A percentile compares a stretch with the other conserved stretches of the same genome.
These are phyloP conservation scores for Botryococcus braunii DNA, from an alignment of 163 green algal genomes.

Conservation along the genomic window DNA sequence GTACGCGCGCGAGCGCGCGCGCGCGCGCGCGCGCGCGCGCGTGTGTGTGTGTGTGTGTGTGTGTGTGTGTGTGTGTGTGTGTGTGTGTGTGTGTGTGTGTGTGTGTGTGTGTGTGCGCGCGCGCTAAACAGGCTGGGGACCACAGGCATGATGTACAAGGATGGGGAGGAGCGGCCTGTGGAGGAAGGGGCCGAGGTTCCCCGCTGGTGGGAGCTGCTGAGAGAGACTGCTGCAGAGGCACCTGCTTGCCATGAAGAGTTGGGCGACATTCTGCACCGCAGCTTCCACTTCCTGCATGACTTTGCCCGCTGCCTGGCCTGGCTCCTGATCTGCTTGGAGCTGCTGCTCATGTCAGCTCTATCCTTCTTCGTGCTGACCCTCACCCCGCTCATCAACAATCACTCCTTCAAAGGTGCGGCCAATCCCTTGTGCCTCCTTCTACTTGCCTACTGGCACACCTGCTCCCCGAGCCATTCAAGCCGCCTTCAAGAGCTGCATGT, in stretches of 20 bases:
- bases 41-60: too few relatives aligned
- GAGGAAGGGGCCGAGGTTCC: background rate
- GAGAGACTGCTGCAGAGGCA: background rate
- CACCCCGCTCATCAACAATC: background rate
- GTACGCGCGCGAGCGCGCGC: background rate
- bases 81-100: too few relatives aligned
- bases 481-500: background rate
- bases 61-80: too few relatives aligned
- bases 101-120: too few relatives aligned
- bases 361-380: background rate
- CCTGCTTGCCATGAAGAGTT: background rate
- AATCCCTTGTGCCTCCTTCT: background rate
- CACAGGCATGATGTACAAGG: slow-evolving; percentile 2
- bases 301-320: background rate
- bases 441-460: too few relatives aligned
- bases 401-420: background rate
- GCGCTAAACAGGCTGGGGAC: background rate
- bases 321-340: slow-evolving; percentile 1
- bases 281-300: background rate
- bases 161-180: background rate
- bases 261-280: background rate
- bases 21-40: too few relatives aligned
- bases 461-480: background rate
- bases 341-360: background rate
- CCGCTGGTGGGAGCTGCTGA: background rate